Evolutionary conservation across 768 basidiomycete genomes (phyloP), one percentile per base, ranked within the genome.

Genomic region (Collybiopsis luxurians): DNA sequence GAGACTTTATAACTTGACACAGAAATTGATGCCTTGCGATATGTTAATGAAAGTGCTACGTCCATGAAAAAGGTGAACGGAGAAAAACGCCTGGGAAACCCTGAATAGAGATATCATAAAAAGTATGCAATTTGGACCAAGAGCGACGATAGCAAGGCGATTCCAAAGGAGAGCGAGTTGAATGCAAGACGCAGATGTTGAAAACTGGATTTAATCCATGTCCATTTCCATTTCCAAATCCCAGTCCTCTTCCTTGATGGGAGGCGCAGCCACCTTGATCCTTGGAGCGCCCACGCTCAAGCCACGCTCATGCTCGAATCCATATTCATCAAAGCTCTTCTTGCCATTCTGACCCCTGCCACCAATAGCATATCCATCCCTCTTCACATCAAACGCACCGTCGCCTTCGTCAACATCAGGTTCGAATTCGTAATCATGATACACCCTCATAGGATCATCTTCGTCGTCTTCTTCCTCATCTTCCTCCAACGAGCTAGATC

Each of bases 211-310:
- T 54, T 66, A 79, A 70, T 82, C 80, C 81, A 87, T 82, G 63
- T 86, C 84, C 84, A 87, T 86, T 55, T 87, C 89, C 84, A 90
- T 86, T 55, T 87, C 89, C 84, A 90, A 87, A 58, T 84, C 82
- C 84, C 83, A 85, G 57, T 65, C 54, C 40, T 55, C 54, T 30
- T 62, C 60, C 53, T 71, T 66, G 63, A 66, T 63, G 12, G 44
- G 26, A 43, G 40, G 50, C 2, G 36, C 24, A n/a, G 36, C 24
- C 24, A 23, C 50, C 36, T 51, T 51, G 19, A 30, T 13, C n/a
- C 19, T 34, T 10, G n/a, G 7, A 17, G 34, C 19, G 4, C 28
- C 51, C 21, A 26, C 21, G 31, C 30, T 11, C 3, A 31, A 12
- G 21, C 43, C 43, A 36, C 44, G 30, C 17, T 55, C 54, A 24